A percentile compares a stretch with the other conserved stretches of the same genome.
phyloP scores from a whole-genome alignment of 768 basidiomycete species.

The Suillus sp. region DNA sequence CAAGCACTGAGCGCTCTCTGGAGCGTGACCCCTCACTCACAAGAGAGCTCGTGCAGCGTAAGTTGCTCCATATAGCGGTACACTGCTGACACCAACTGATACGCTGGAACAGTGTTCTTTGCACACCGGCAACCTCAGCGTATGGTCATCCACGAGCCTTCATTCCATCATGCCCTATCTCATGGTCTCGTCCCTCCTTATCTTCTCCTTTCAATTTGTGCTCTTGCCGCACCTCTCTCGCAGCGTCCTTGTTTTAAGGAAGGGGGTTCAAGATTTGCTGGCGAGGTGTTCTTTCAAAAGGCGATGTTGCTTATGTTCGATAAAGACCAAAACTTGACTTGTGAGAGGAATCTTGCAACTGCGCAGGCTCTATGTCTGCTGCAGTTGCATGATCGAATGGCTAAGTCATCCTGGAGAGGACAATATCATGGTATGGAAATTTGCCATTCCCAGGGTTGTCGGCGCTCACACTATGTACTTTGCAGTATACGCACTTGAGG shows the following conservation, averaged over 20 bases:
- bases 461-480: conserved; percentile 17
- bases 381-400: conserved; percentile 62
- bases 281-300: conserved; percentile 55
- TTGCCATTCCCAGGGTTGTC: neutral
- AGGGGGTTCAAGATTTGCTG: conserved; percentile 55
- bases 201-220: conserved; percentile 74
- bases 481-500: conserved; percentile 63
- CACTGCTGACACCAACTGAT: conserved; percentile 5
- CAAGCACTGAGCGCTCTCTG: conserved; percentile 42
- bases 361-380: conserved; percentile 78
- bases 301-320: conserved; percentile 75
- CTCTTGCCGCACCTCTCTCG: conserved; percentile 76
- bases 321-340: conserved; percentile 56
- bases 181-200: conserved; percentile 68
- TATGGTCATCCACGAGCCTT: conserved; percentile 76
- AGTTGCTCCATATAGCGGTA: conserved; percentile 25
- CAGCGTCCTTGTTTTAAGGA: conserved; percentile 64
- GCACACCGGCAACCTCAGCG: conserved; percentile 79
- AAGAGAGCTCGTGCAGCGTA: conserved; percentile 74
- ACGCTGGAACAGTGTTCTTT: conserved; percentile 64
- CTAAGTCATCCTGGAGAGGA: conserved; percentile 37
- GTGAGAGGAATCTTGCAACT: conserved; percentile 65
- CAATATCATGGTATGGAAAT: conserved; percentile 33
- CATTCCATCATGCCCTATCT: conserved; percentile 67
- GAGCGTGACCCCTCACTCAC: conserved; percentile 64